Conservation (phyloP, 2,329 filamentous ascomycete species). For the Colletotrichum sp. region DNA sequence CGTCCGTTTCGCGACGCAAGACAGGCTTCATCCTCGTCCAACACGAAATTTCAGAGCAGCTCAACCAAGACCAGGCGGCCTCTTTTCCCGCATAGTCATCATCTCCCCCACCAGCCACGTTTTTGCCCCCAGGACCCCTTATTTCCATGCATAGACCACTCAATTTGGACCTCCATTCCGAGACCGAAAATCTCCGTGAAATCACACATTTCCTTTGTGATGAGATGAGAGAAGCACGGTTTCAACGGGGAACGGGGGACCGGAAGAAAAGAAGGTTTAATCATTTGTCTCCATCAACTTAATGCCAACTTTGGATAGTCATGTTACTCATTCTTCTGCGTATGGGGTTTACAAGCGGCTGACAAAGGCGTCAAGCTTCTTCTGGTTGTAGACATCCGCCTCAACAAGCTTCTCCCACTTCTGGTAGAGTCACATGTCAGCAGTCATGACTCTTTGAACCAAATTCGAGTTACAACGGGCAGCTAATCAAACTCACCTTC, state of each 20-base stretch:
- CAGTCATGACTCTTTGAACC: background rate
- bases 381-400: constrained; percentile 16
- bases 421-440: background rate
- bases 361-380: constrained; percentile 15
- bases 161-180: background rate
- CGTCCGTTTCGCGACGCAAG: background rate
- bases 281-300: background rate
- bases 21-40: background rate
- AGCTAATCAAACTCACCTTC: background rate
- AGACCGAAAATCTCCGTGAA: background rate
- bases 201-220: background rate
- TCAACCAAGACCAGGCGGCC: background rate
- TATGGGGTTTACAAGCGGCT: background rate
- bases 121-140: background rate
- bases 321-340: background rate
- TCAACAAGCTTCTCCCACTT: constrained; percentile 18
- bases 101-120: background rate
- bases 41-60: background rate
- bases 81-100: background rate
- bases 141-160: background rate
- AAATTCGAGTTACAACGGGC: background rate
- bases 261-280: background rate
- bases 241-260: background rate
- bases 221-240: background rate
- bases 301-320: background rate